Base-by-base conservation (phyloP, 345 rosid species). In the Salix udensis region DNA sequence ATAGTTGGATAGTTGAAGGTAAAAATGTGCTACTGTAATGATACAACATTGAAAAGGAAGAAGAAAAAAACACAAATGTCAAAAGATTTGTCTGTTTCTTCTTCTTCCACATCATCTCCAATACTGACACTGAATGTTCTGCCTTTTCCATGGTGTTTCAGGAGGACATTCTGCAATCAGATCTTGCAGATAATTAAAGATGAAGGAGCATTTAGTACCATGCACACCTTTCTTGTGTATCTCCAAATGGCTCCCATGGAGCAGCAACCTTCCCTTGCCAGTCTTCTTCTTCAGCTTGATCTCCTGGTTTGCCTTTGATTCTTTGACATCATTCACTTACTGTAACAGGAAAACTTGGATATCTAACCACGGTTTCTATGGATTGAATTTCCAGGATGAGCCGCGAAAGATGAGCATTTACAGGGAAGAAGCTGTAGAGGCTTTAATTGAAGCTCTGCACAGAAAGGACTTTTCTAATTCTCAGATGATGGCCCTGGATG, bases 361-460 rank as follows among this genome's bases (percentile, higher is more conserved):
- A 67, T 48, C 74, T 39, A 44, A 65, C 24, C 67, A 69, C 30
- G 71, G 7, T 71, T 76, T 19, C 44, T 74, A 39, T 72, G 26
- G 24, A 23, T 75, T 31, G 61, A 74, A 46, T 23, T 60, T 48
- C 34, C 84, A 91, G 91, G 86, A 50, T 6, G 91, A 91, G 84
- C 94, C 94, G n/a, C 81, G 80, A 65, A 85, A 91, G 81, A 91
- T 89, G 92, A 91, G 94, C 85, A 88, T 91, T 67, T 91, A 89
- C 75, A 86, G 92, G 75, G 94, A 91, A 88, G 94, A 89, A 78
- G 89, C 91, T 14, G 67, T 83, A 34, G 94, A 88, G 67, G 83
- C 85, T 70, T 74, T 91, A 68, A 85, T 86, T 62, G 90, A 91
- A 79, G 83, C 86, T 65, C 87, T 91, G 69, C 85, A 74, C 39